Evolutionary conservation across 73 alveolate species (phyloP).

Genomic region (Tetrahymena elliotti): DNA sequence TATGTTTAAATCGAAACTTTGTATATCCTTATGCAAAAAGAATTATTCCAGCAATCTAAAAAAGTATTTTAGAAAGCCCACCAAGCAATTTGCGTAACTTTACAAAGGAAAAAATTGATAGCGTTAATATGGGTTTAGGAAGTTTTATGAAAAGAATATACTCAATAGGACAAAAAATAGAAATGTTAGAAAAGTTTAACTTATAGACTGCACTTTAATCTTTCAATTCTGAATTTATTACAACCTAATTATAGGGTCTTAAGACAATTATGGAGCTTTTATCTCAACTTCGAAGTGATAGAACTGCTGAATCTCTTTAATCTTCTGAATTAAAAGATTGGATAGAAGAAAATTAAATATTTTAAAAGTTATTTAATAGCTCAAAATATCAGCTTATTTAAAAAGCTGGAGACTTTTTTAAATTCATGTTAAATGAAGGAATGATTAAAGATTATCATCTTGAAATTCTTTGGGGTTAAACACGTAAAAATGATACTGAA

Average conservation of each 20-base stretch:
- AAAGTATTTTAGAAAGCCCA: slow-evolving; percentile 46
- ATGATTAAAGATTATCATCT: slow-evolving; percentile 46
- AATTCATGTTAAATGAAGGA: slow-evolving; percentile 50
- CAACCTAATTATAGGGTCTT: slow-evolving; percentile 75
- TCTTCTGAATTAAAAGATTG: slow-evolving; percentile 28
- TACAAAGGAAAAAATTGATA: slow-evolving; percentile 59
- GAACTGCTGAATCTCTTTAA: not conserved
- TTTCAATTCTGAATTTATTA: slow-evolving; percentile 62
- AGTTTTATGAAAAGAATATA: slow-evolving; percentile 49
- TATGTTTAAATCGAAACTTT: slow-evolving; percentile 51
- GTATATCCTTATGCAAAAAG: slow-evolving; percentile 29
- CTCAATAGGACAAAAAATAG: slow-evolving; percentile 33
- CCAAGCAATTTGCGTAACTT: slow-evolving; percentile 57
- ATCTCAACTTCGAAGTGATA: slow-evolving; percentile 15
- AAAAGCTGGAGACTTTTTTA: slow-evolving; percentile 64
- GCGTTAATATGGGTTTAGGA: slow-evolving; percentile 35
- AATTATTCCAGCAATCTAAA: slow-evolving; percentile 49
- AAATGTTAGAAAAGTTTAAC: slow-evolving; percentile 43
- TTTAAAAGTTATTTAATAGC: slow-evolving; percentile 47
- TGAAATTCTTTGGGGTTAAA: slow-evolving; percentile 56
- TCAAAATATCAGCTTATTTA: slow-evolving; percentile 64
- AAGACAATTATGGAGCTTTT: slow-evolving; percentile 55
- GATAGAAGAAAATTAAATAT: slow-evolving; percentile 52
- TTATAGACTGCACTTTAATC: slow-evolving; percentile 55
- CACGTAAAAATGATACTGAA: slow-evolving; percentile 61